phyloP scores from a whole-genome alignment of 352 stramenopile genomes.

The Phytophthora hibernalis region DNA sequence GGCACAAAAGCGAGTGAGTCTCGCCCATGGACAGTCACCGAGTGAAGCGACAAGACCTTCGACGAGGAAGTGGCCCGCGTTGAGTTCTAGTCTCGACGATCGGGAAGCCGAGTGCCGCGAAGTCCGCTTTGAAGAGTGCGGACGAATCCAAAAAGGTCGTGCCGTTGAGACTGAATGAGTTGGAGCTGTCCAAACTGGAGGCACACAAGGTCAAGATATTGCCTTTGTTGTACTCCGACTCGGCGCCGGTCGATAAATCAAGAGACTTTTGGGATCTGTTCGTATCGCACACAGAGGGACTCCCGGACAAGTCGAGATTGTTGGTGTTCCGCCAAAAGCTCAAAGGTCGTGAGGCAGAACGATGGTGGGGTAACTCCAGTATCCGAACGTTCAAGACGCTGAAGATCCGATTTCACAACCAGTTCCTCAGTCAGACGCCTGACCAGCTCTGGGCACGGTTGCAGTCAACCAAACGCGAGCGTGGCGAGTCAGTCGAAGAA shows the following conservation, averaged over 20 bases:
- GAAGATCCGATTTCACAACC: conserved; percentile 7
- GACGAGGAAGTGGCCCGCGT: no score
- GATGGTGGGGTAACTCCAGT: conserved; percentile 6
- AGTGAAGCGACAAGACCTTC: no score
- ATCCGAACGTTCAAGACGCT: neutral
- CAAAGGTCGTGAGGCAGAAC: neutral
- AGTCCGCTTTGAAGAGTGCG: no score
- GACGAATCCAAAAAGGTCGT: no score
- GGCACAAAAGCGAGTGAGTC: no score
- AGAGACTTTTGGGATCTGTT: conserved; percentile 1
- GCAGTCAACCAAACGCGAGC: no score
- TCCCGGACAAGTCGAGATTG: neutral
- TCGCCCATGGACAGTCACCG: no score
- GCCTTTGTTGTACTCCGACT: neutral
- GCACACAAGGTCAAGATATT: neutral
- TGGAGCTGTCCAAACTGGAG: neutral
- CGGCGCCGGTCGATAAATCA: conserved; percentile 2
- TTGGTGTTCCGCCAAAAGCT: neutral
- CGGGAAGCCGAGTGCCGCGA: no score
- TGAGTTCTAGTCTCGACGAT: no score
- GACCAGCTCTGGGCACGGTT: conserved; percentile 1
- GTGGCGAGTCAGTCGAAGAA: conserved; percentile 11
- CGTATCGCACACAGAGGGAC: neutral
- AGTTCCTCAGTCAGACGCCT: neutral
- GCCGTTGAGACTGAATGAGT: no score